Evolutionary conservation across 257 asterid species (phyloP), one percentile per base, ranked within the genome.

Genomic region (Lantana camara): DNA sequence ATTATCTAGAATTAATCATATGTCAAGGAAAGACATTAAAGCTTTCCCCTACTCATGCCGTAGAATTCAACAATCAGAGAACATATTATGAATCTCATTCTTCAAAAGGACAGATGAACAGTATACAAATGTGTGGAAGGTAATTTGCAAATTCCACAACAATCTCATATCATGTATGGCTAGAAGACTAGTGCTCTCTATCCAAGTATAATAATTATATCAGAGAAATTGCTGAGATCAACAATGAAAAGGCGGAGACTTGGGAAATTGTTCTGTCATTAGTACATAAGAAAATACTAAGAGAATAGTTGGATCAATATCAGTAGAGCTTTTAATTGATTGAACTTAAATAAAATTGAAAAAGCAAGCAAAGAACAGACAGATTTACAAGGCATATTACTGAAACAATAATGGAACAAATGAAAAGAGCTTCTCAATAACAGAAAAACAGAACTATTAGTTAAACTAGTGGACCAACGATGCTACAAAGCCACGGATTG

Each of bases 381-480:
- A n/a, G n/a, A n/a, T n/a, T n/a, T n/a, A n/a, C n/a, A n/a, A 48
- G n/a, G 37, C 35, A 58, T 22, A 65, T 60, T 57, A 21, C 17
- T 40, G 58, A 41, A 41, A 58, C 13, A 42, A 50, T 2, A 30
- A 30, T 24, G 17, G 14, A 55, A 41, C 23, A 52, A 16, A 51
- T 19, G 9, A 37, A 56, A 30, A 47, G 20, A 22, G n/a, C n/a
- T 35, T 57, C 44, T 35, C 15, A 69, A 35, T 11, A 22, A 58
- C n/a, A n/a, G n/a, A n/a, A n/a, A n/a, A n/a, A n/a, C n/a, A 61
- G 69, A 48, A 20, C 42, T 19, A 52, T 46, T n/a, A 46, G 44
- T 35, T n/a, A 51, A 40, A 34, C 57, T 29, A 69, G 8, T 23
- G 42, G 56, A 27, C 10, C 19, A 56, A 50, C 10, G 29, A 59